Percentiles rank a stretch among this genome's conserved stretches.
These are phyloP conservation scores for Carex arenaria DNA, from an alignment of 202 grass and related monocot genomes.

Conservation along the genomic window DNA sequence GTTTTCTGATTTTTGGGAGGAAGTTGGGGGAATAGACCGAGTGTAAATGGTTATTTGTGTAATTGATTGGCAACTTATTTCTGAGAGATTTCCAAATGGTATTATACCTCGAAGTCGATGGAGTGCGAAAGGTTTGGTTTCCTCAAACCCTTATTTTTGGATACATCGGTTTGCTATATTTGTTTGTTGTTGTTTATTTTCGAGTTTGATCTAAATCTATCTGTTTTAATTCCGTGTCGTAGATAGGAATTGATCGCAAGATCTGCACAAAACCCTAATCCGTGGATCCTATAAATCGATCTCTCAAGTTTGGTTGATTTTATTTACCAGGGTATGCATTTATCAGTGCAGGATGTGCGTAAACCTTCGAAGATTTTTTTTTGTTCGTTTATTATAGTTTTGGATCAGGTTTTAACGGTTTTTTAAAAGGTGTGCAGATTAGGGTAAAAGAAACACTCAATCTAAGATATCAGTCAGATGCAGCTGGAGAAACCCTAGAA, in stretches of 20 bases:
- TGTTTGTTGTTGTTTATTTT: background rate
- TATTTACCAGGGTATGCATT: background rate
- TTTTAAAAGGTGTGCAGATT: background rate
- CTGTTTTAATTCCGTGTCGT: constrained; percentile 5
- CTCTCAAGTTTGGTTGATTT: background rate
- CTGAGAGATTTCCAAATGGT: background rate
- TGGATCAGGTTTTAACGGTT: background rate
- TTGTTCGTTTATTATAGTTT: background rate
- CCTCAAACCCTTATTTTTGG: background rate
- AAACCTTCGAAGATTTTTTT: background rate
- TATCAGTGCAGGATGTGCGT: background rate
- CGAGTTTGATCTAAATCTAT: too few relatives aligned
- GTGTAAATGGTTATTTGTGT: background rate
- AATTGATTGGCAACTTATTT: background rate
- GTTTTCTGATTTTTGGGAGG: too few relatives aligned
- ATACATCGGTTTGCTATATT: background rate
- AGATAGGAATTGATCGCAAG: background rate
- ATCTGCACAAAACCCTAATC: background rate
- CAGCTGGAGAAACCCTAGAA: background rate
- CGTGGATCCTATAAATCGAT: background rate
- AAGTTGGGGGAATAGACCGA: background rate
- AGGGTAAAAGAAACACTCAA: background rate
- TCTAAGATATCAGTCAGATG: background rate
- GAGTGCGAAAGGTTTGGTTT: background rate
- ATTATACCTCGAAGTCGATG: background rate